These are phyloP conservation scores for Penicillium freii DNA, from an alignment of 2,329 filamentous ascomycete genomes.

Conservation along the genomic window DNA sequence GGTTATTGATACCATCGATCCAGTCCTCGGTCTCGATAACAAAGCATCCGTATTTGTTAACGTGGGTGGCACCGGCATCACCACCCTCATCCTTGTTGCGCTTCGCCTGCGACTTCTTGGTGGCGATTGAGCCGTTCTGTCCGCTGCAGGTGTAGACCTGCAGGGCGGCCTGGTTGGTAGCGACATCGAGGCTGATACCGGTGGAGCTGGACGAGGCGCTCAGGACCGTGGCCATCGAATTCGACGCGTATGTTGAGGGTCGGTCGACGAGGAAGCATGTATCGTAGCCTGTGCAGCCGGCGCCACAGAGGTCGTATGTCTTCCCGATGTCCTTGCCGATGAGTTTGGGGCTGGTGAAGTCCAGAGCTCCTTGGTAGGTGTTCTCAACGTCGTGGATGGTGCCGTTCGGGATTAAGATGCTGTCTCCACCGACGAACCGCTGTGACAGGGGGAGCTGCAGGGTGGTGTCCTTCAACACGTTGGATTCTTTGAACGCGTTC, in stretches of 20 bases:
- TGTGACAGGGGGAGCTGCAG: slow-evolving; percentile 47
- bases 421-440: slow-evolving; percentile 50
- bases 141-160: slow-evolving; percentile 83
- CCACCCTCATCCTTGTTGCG: slow-evolving; percentile 56
- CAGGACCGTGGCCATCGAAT: slow-evolving; percentile 51
- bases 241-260: slow-evolving; percentile 33
- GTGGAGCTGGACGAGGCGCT: slow-evolving; percentile 65
- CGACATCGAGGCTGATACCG: slow-evolving; percentile 79
- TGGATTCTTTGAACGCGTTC: slow-evolving; percentile 47
- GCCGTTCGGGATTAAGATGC: slow-evolving; percentile 72
- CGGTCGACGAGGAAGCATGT: slow-evolving; percentile 51
- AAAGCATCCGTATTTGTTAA: slow-evolving; percentile 73
- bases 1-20: slow-evolving; percentile 91
- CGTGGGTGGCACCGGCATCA: slow-evolving; percentile 45
- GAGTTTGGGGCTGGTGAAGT: slow-evolving; percentile 76
- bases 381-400: slow-evolving; percentile 74
- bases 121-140: slow-evolving; percentile 62
- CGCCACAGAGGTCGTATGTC: slow-evolving; percentile 72
- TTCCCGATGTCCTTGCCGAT: slow-evolving; percentile 68
- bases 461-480: slow-evolving; percentile 45
- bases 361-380: slow-evolving; percentile 51
- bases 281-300: slow-evolving; percentile 82
- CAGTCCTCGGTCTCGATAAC: slow-evolving; percentile 92
- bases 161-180: slow-evolving; percentile 79
- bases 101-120: slow-evolving; percentile 44